Evolutionary conservation across 208 protist species (phyloP), one percentile per base, ranked within the genome.

Genomic region (Acanthamoeba castellanii): DNA sequence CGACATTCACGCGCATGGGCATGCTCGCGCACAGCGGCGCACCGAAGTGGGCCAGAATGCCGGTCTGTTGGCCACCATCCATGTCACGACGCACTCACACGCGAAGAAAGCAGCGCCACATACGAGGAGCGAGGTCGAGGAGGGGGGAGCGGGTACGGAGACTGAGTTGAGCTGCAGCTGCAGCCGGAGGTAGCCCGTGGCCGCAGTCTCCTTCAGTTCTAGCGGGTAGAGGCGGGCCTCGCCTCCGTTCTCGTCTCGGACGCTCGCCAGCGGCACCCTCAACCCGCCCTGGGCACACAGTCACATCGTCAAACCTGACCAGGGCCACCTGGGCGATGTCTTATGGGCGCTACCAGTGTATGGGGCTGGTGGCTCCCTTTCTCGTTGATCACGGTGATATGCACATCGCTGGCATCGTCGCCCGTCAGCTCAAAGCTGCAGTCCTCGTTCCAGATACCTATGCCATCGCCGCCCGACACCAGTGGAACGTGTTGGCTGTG

Each of bases 371-470:
- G 72, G 18, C 72, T 25, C 18, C 72, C 34, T 16, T 25, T 50
- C 2, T 42, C 72, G 72, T 47, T 81, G 37, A 50, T 6, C 16
- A 81, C 72, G 18, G 42, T 50, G 37, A 81, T 50, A 1, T 81
- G 72, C 18, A 81, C 18, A 1, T 81, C 20, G 72, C 7, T 32
- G 37, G 37, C 14, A 4, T 81, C 72, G 37, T 27, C 37, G 7
- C 52, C 37, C 13, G 14, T 34, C 72, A 81, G 6, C 4, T 81
- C 72, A 7, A 81, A 81, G 72, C 72, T 81, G 37, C 72, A 81
- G 42, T 81, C 72, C 18, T 81, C 72, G 7, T 81, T 25, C 72
- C 72, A 81, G 16, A 81, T 25, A 27, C 72, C 72, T 81, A 64
- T 64, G 5, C 14, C 57, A 74, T 9, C 30, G 68, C 30, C 59